Evolutionary conservation across 148 eudicot species (phyloP), one percentile per base, ranked within the genome.

Genomic region (Fallopia convolvulus): DNA sequence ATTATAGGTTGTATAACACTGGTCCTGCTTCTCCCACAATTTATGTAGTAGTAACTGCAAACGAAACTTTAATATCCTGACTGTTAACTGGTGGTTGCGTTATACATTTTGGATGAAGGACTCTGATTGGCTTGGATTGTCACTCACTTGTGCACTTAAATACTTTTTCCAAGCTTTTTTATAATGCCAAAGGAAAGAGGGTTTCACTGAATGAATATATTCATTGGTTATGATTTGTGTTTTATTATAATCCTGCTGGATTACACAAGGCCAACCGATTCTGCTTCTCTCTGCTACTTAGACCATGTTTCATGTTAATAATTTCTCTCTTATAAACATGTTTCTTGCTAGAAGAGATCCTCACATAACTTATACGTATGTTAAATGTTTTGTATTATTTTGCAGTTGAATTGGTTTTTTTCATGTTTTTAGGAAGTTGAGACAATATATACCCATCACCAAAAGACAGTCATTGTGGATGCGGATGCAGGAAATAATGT

Each of bases 381-480:
- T 58, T 58, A 23, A 58, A 21, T 58, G 20, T 20, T 21, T 58
- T 58, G 65, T 58, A 66, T 33, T 66, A 8, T 66, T 32, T 66
- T 32, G n/a, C 8, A 7, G 42, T 33, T 66, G 20, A 66, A 33
- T 32, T 11, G 30, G 10, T 32, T 33, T 66, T 65, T 66, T 63
- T 66, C 20, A 30, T 21, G 81, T 40, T 79, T 61, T 71, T 78
- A 95, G 99, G 99, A 92, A 87, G 97, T 92, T 76, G 97, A 89
- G 79, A 85, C 92, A 76, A 93, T 95, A 60, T 95, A 92, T 80
- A 96, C 99, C 21, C 99, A 96, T 80, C 98, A 96, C 81, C 99
- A 96, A 83, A 96, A 96, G 81, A 90, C 92, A 39, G 93, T 96
- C 76, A 79, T 96, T 61, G 91, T 96, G 41, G 99, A 96, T 82